Evolutionary conservation across 1,284 basidiomycete genomes (phyloP), one percentile per base, ranked within the genome.

Genomic region (Sporisorium exsertum): DNA sequence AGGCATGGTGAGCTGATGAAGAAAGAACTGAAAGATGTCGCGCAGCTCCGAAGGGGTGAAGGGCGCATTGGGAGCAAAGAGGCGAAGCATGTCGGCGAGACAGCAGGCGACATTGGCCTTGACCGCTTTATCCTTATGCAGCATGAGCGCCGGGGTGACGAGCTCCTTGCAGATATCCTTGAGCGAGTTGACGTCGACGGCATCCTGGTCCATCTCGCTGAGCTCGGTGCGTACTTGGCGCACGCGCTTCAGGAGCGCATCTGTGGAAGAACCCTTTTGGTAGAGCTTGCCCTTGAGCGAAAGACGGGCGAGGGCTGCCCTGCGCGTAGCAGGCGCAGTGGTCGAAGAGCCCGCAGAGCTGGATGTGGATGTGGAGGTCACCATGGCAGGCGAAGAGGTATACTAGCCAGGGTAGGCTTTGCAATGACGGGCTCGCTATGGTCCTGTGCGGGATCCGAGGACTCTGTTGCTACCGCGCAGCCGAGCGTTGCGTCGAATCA

Each of bases 31-130:
- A 64, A 84, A 82, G 49, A 83, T 77, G 47, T 78, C 72, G 74
- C 81, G 65, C 43, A 98, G 90, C 85, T 98, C 93, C 52, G 89
- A 87, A 54, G 91, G 91, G 4, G 92, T 95, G 85, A 96, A 99
- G 12, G 97, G 97, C 32, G 97, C 96, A 84, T 98, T 94, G 2
- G 97, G 97, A 0, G 97, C 97, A 86, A 95, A 97, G 51, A 99
- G 89, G 40, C 94, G 88, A 55, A 99, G 90, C 66, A 98, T 88
- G 86, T 99, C 95, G 2, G 95, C 94, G 20, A 99, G 89, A 87
- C 95, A 98, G 86, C 94, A 97, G 0, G 94, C 95, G 6, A 93
- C 91, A 78, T 93, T 93, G 0, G 94, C 95, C 86, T 95, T 97
- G 78, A 99, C 94, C 22, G 94, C 94, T 51, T 90, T 90, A 87